Percentiles rank a stretch among this genome's conserved stretches.
Conservation (phyloP, 2,329 filamentous ascomycete species). For the Microsporum canis region DNA sequence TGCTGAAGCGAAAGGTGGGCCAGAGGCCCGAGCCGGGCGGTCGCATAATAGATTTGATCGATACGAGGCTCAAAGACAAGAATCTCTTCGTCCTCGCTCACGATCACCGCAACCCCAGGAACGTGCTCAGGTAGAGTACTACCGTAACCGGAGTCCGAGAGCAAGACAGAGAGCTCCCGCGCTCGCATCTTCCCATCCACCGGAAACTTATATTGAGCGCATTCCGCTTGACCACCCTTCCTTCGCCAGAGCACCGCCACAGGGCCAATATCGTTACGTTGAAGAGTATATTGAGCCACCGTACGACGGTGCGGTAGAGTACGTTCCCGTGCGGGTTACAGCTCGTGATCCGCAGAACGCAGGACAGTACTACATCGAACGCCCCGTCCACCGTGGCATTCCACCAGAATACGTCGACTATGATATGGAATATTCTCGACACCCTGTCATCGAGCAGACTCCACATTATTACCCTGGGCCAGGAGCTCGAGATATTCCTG, state of each 20-base stretch:
- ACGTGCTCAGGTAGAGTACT: slow-evolving; percentile 16
- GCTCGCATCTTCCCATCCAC: slow-evolving; percentile 14
- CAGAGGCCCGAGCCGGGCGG: slow-evolving; percentile 12
- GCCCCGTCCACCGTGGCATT: slow-evolving; percentile 15
- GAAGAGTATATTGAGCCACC: slow-evolving; percentile 17
- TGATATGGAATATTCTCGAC: slow-evolving; percentile 14
- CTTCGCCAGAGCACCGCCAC: slow-evolving; percentile 12
- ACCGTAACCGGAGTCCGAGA: slow-evolving; percentile 19
- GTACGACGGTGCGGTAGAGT: slow-evolving; percentile 18
- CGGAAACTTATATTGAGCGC: slow-evolving; percentile 14
- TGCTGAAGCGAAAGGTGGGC: slow-evolving; percentile 13
- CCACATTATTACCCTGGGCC: slow-evolving; percentile 14
- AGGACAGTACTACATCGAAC: slow-evolving; percentile 19
- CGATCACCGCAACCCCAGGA: slow-evolving; percentile 19
- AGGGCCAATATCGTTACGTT: slow-evolving; percentile 18
- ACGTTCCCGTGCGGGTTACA: slow-evolving; percentile 18
- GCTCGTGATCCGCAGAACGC: slow-evolving; percentile 13
- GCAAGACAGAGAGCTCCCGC: slow-evolving; percentile 7
- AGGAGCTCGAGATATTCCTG: slow-evolving; percentile 8
- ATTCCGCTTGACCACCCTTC: slow-evolving; percentile 11
- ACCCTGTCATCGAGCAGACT: slow-evolving; percentile 13
- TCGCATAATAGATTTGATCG: slow-evolving; percentile 21
- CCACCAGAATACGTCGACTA: slow-evolving; percentile 16
- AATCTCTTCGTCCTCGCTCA: slow-evolving; percentile 18
- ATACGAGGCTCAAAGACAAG: slow-evolving; percentile 20